Percentiles rank a stretch among this genome's conserved stretches.
Evolutionary conservation across 1,139 yeast genomes (phyloP).

Genomic region (Yamadazyma triangularis): DNA sequence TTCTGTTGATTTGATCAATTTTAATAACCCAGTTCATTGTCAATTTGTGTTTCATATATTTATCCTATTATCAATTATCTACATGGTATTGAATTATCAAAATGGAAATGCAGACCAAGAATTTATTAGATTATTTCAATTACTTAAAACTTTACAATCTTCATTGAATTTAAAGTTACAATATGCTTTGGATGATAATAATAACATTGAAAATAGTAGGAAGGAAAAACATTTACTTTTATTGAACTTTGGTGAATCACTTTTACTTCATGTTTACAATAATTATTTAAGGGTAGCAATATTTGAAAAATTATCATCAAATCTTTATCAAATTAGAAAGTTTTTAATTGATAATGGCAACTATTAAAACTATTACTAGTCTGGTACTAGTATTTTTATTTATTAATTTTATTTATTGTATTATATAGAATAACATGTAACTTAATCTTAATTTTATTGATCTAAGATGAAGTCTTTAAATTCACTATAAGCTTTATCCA

Average conservation of each 20-base stretch:
- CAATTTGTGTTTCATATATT: conserved; percentile 43
- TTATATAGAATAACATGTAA: neutral
- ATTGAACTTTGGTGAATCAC: conserved; percentile 53
- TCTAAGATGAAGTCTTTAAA: conserved; percentile 70
- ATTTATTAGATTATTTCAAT: conserved; percentile 7
- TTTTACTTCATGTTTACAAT: conserved; percentile 49
- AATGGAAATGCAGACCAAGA: neutral
- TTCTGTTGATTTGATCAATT: neutral
- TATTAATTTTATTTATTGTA: neutral
- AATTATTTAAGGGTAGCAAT: conserved; percentile 52
- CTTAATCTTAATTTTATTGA: conserved; percentile 8
- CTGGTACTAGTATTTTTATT: neutral
- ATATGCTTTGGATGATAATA: conserved; percentile 2
- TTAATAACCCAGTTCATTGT: conserved; percentile 28
- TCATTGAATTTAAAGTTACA: conserved; percentile 5
- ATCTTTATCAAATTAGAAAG: conserved; percentile 45
- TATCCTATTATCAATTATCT: conserved; percentile 31
- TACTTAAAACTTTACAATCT: conserved; percentile 8
- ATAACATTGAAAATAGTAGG: no score
- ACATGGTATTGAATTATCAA: conserved; percentile 16
- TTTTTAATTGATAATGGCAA: conserved; percentile 37
- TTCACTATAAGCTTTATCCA: conserved; percentile 81
- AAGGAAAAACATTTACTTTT: conserved; percentile 37
- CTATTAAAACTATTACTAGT: neutral
- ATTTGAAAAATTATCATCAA: conserved; percentile 52